phyloP scores from a whole-genome alignment of 305 asterid genomes.

The Solanum hybrid region DNA sequence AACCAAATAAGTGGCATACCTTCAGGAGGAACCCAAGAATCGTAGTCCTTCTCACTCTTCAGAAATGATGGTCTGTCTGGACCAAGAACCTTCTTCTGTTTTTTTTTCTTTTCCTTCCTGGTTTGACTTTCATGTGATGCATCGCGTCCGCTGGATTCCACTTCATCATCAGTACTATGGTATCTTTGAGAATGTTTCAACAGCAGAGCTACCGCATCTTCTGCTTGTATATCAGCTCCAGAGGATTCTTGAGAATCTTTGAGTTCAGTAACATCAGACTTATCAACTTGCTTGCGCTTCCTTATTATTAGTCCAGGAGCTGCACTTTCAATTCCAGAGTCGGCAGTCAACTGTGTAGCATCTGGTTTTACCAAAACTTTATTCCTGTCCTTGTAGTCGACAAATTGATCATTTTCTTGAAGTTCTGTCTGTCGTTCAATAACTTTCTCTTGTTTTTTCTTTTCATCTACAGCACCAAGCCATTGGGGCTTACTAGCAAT shows the following conservation, averaged over 20 bases:
- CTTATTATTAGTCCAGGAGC: constrained; percentile 92
- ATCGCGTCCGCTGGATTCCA: constrained; percentile 15
- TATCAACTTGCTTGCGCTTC: constrained; percentile 68
- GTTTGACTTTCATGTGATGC: constrained; percentile 18
- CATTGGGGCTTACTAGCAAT: constrained; percentile 70
- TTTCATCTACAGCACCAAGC: constrained; percentile 84
- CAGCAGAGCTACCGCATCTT: constrained; percentile 81
- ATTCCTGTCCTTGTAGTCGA: constrained; percentile 73
- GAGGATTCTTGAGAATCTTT: constrained; percentile 32
- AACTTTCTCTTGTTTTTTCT: constrained; percentile 35
- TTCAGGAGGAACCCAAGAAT: constrained; percentile 92
- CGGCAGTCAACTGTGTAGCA: constrained; percentile 13
- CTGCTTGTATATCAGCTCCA: constrained; percentile 47
- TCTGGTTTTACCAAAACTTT: constrained; percentile 35
- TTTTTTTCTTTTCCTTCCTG: constrained; percentile 36
- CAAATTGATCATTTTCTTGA: constrained; percentile 63
- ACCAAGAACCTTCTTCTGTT: constrained; percentile 51
- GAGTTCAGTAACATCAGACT: constrained; percentile 25
- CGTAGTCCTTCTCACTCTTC: constrained; percentile 33
- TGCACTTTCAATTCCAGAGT: constrained; percentile 59
- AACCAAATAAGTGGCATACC: constrained; percentile 29
- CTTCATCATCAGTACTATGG: constrained; percentile 38
- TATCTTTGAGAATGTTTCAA: constrained; percentile 65
- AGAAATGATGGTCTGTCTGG: constrained; percentile 73
- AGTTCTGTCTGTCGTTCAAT: constrained; percentile 21